A percentile compares a stretch with the other conserved stretches of the same genome.
phyloP scores from a whole-genome alignment of 768 basidiomycete genomes.

The Pulveroboletus sp. region DNA sequence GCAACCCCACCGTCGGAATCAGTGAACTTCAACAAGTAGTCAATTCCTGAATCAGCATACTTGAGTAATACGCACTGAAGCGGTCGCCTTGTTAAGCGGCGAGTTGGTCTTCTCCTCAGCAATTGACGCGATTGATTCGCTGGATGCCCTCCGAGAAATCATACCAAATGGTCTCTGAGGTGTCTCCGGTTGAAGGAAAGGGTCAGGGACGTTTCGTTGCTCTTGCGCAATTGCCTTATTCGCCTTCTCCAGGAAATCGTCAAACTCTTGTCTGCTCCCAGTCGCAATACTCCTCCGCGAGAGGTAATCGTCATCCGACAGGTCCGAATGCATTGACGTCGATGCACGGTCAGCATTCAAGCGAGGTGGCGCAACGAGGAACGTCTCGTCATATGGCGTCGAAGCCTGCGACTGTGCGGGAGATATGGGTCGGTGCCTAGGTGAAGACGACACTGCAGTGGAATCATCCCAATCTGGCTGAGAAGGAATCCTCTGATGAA shows the following conservation, averaged over 20 bases:
- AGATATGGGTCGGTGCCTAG: constrained; percentile 43
- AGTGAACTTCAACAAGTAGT: constrained; percentile 59
- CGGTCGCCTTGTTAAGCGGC: constrained; percentile 90
- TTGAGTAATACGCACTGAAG: constrained; percentile 50
- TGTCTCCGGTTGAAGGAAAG: constrained; percentile 63
- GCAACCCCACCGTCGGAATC: constrained; percentile 92
- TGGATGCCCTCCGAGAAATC: constrained; percentile 76
- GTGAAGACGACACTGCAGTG: constrained; percentile 42
- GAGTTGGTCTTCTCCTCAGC: constrained; percentile 89
- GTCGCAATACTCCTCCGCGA: constrained; percentile 31
- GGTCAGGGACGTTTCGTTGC: constrained; percentile 74
- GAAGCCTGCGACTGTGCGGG: constrained; percentile 63
- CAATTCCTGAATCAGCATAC: background rate
- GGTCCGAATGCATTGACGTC: constrained; percentile 41
- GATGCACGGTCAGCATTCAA: constrained; percentile 27
- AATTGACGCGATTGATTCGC: constrained; percentile 89
- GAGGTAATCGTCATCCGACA: constrained; percentile 60
- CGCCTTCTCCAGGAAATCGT: constrained; percentile 79
- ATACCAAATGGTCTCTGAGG: constrained; percentile 74
- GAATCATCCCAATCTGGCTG: constrained; percentile 75
- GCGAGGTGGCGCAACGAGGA: constrained; percentile 34
- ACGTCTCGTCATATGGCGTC: constrained; percentile 41
- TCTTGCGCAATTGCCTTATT: constrained; percentile 81
- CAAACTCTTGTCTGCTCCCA: constrained; percentile 46
- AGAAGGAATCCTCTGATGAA: constrained; percentile 54